phyloP scores from a whole-genome alignment of 2,329 filamentous ascomycete genomes.

The Ophiocordyceps australis region DNA sequence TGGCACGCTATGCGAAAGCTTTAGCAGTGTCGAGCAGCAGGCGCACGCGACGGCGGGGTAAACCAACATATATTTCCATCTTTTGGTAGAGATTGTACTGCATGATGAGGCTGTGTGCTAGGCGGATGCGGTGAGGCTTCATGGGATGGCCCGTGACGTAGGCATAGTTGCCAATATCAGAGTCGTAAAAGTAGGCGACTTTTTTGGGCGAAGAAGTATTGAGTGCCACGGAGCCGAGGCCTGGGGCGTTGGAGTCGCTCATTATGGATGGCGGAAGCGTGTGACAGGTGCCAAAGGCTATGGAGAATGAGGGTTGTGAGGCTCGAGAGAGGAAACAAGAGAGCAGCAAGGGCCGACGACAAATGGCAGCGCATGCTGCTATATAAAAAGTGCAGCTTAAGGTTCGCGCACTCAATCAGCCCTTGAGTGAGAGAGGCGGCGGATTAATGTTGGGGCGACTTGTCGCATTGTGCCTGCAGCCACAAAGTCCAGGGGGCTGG shows the following conservation, averaged over 20 bases:
- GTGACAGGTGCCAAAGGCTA: background rate
- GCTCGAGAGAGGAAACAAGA: conserved; percentile 2
- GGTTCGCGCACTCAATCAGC: too few relatives aligned
- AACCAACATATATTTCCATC: conserved; percentile 84
- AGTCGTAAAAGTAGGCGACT: conserved; percentile 97
- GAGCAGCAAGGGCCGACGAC: too few relatives aligned
- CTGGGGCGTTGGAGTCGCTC: conserved; percentile 17
- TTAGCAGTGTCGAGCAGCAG: background rate
- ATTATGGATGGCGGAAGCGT: conserved; percentile 6
- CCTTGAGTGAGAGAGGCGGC: conserved; percentile 4
- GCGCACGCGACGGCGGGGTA: conserved; percentile 3
- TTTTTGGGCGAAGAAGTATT: conserved; percentile 44
- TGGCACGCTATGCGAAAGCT: conserved; percentile 41
- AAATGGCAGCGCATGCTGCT: too few relatives aligned
- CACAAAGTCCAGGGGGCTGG: too few relatives aligned
- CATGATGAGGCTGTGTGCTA: conserved; percentile 92
- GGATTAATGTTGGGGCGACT: conserved; percentile 13
- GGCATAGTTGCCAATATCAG: conserved; percentile 94
- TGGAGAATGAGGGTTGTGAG: background rate
- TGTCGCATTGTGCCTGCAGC: conserved; percentile 1
- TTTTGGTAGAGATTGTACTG: conserved; percentile 92
- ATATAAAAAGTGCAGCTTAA: too few relatives aligned
- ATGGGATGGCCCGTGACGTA: conserved; percentile 95
- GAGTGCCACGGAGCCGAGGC: conserved; percentile 27
- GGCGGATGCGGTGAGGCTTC: conserved; percentile 91